Evolutionary conservation across 208 protist species (phyloP).

Genomic region (Sergeia podlipaevii): DNA sequence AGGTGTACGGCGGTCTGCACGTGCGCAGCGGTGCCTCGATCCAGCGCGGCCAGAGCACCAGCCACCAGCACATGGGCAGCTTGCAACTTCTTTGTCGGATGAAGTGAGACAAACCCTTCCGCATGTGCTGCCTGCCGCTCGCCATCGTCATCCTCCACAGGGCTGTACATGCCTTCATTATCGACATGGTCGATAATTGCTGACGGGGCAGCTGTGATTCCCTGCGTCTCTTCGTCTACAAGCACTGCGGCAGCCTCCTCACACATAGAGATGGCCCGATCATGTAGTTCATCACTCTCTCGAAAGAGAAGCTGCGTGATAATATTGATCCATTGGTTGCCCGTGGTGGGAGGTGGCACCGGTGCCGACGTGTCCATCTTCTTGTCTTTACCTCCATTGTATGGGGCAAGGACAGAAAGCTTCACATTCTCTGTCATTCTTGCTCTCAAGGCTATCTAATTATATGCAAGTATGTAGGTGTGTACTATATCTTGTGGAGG

Average conservation of each 20-base stretch:
- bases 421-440: constrained; percentile 4
- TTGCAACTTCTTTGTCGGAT: constrained; percentile 26
- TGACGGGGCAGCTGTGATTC: background rate
- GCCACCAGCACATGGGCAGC: constrained; percentile 57
- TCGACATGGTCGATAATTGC: background rate
- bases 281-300: constrained; percentile 5
- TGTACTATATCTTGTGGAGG: constrained; percentile 10
- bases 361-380: background rate
- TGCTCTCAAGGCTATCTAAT: background rate
- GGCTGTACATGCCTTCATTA: constrained; percentile 8
- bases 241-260: constrained; percentile 43
- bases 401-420: constrained; percentile 11
- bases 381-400: background rate
- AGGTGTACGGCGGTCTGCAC: constrained; percentile 29
- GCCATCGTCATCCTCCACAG: background rate
- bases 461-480: constrained; percentile 1
- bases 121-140: background rate
- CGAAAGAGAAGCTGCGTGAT: constrained; percentile 34
- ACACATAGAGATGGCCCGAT: constrained; percentile 37
- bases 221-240: constrained; percentile 34
- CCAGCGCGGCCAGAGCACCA: constrained; percentile 25
- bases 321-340: constrained; percentile 30
- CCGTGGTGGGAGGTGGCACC: constrained; percentile 14
- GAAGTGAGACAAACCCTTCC: background rate
- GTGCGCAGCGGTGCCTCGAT: constrained; percentile 17